A percentile compares a stretch with the other conserved stretches of the same genome.
These are phyloP conservation scores for Ogataea ganodermae DNA, from an alignment of 805 yeast species.

Conservation along the genomic window DNA sequence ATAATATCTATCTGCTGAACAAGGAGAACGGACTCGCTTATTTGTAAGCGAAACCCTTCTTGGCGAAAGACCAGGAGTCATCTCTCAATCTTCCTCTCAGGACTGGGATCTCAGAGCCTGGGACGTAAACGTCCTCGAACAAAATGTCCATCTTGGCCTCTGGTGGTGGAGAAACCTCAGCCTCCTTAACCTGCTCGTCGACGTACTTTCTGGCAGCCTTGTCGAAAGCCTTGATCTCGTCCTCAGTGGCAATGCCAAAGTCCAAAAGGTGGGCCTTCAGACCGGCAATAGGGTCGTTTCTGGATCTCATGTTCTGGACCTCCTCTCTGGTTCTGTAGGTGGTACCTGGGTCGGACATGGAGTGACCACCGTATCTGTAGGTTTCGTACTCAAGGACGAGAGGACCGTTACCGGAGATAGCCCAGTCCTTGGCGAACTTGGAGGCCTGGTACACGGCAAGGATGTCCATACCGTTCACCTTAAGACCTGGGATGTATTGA, in stretches of 20 bases:
- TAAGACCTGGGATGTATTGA: conserved; percentile 98
- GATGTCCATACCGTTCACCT: conserved; percentile 98
- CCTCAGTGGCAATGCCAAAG: conserved; percentile 85
- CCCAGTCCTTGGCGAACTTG: conserved; percentile 96
- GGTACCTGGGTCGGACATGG: conserved; percentile 99
- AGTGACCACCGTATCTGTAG: conserved; percentile 99
- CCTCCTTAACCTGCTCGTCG: conserved; percentile 90
- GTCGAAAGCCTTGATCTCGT: conserved; percentile 90
- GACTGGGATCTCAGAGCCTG: conserved; percentile 88
- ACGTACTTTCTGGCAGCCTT: conserved; percentile 95
- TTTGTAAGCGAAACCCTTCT: conserved; percentile 42
- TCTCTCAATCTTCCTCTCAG: conserved; percentile 96
- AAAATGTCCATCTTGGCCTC: conserved; percentile 92
- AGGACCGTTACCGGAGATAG: conserved; percentile 92
- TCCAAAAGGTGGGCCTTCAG: conserved; percentile 85
- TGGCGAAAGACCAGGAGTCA: conserved; percentile 73
- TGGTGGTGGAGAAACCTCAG: conserved; percentile 93
- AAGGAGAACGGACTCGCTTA: conserved; percentile 14
- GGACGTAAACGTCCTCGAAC: conserved; percentile 95
- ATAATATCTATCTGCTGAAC: neutral
- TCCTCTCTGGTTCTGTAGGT: conserved; percentile 99
- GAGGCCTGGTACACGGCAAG: conserved; percentile 95
- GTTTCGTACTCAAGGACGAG: conserved; percentile 95
- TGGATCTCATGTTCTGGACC: conserved; percentile 98
- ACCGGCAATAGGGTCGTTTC: conserved; percentile 97